Conservation (phyloP, 495 filamentous ascomycete species). For the Haplographium delicatum region DNA sequence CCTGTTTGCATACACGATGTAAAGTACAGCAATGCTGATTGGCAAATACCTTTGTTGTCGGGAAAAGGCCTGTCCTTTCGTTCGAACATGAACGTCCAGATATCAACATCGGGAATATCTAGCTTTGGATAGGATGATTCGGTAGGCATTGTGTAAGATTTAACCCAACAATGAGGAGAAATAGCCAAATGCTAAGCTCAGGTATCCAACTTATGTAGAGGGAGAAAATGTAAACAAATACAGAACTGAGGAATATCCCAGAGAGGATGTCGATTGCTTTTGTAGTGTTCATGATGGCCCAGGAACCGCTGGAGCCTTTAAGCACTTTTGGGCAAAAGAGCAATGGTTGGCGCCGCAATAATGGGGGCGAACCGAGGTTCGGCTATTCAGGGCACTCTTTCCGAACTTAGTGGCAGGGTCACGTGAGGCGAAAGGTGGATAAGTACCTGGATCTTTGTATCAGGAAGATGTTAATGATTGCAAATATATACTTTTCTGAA, state of each 20-base stretch:
- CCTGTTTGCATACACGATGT: neutral
- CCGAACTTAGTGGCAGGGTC: neutral
- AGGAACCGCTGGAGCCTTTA: neutral
- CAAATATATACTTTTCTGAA: too few species aligned
- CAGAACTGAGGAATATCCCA: constrained; percentile 14
- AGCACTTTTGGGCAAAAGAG: neutral
- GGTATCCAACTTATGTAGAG: constrained; percentile 19
- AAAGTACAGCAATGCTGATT: too few species aligned
- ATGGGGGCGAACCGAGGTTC: neutral
- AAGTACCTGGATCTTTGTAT: too few species aligned
- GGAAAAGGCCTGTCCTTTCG: constrained; percentile 60
- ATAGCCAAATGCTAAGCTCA: constrained; percentile 12
- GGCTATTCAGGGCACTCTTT: neutral
- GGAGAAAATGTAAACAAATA: constrained; percentile 11
- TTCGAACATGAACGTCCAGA: constrained; percentile 79
- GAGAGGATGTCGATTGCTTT: constrained; percentile 7
- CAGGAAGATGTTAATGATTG: too few species aligned
- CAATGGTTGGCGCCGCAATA: neutral
- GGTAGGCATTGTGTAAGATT: constrained; percentile 25
- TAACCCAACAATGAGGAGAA: constrained; percentile 15
- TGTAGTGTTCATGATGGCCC: neutral
- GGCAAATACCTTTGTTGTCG: constrained; percentile 65
- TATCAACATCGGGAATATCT: constrained; percentile 60
- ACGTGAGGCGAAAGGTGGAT: too few species aligned
- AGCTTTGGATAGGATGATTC: constrained; percentile 50